Percentiles rank a stretch among this genome's conserved stretches.
Conservation (phyloP, 257 asterid species). For the Paulownia fortunei region DNA sequence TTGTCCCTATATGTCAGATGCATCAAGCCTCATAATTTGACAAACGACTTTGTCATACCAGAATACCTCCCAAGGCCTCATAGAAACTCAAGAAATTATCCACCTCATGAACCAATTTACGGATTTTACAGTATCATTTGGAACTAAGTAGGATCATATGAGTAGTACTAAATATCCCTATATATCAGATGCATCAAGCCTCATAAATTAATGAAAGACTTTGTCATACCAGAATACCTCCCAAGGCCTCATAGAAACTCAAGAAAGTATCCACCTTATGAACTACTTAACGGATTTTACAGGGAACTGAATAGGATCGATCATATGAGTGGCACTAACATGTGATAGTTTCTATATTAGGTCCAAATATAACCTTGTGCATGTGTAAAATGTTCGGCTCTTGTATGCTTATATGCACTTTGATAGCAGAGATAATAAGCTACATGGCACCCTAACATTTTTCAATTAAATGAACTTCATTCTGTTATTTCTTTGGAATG, state of each 20-base stretch:
- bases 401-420: background rate
- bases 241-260: too few species aligned
- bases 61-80: too few species aligned
- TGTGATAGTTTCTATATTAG: background rate
- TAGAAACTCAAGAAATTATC: too few species aligned
- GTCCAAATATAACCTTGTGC: background rate
- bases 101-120: too few species aligned
- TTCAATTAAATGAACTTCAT: background rate
- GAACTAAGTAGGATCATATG: background rate
- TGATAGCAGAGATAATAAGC: background rate
- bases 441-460: background rate
- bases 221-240: too few species aligned
- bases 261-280: too few species aligned
- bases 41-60: too few species aligned
- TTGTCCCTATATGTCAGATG: background rate
- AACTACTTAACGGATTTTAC: too few species aligned
- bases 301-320: too few species aligned
- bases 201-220: too few species aligned
- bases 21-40: background rate
- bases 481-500: background rate
- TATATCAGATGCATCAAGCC: too few species aligned
- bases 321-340: too few species aligned
- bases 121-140: background rate
- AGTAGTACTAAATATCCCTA: background rate
- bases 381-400: background rate